A percentile compares a stretch with the other conserved stretches of the same genome.
These are phyloP conservation scores for Shiraia sp. DNA, from an alignment of 2,329 filamentous ascomycete species.

Conservation along the genomic window DNA sequence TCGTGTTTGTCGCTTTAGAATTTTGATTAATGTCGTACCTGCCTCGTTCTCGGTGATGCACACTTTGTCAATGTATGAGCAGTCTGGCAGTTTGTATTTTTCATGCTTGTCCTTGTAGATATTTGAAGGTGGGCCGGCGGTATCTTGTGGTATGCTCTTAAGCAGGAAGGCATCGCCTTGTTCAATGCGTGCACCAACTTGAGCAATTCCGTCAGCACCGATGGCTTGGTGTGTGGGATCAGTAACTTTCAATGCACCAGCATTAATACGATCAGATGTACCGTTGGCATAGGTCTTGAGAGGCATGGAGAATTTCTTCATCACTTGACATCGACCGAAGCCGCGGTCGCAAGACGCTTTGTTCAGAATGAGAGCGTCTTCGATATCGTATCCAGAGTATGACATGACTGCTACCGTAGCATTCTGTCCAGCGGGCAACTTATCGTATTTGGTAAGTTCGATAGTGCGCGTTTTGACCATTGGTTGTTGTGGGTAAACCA, in stretches of 20 bases:
- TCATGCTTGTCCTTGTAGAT: slow-evolving; percentile 69
- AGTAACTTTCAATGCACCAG: slow-evolving; percentile 49
- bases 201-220: slow-evolving; percentile 84
- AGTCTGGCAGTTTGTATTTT: slow-evolving; percentile 82
- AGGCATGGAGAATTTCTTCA: slow-evolving; percentile 87
- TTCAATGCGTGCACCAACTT: slow-evolving; percentile 79
- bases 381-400: slow-evolving; percentile 98
- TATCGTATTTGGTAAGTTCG: slow-evolving; percentile 94
- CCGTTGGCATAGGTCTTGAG: slow-evolving; percentile 89
- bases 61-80: slow-evolving; percentile 92
- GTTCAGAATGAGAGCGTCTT: slow-evolving; percentile 95
- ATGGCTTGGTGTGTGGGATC: slow-evolving; percentile 67
- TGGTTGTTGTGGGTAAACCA: slow-evolving; percentile 96
- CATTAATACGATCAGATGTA: slow-evolving; percentile 59
- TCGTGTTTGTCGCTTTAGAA: slow-evolving; percentile 93
- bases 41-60: slow-evolving; percentile 87
- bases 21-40: slow-evolving; percentile 85
- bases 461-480: slow-evolving; percentile 98
- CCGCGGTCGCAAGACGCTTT: slow-evolving; percentile 94
- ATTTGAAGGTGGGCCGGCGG: slow-evolving; percentile 68
- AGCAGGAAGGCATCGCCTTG: slow-evolving; percentile 86
- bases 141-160: slow-evolving; percentile 83
- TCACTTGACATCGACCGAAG: slow-evolving; percentile 96
- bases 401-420: slow-evolving; percentile 99
- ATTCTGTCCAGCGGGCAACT: slow-evolving; percentile 94